phyloP scores from a whole-genome alignment of 1,284 basidiomycete species.

The Afroboletus lepidellus region DNA sequence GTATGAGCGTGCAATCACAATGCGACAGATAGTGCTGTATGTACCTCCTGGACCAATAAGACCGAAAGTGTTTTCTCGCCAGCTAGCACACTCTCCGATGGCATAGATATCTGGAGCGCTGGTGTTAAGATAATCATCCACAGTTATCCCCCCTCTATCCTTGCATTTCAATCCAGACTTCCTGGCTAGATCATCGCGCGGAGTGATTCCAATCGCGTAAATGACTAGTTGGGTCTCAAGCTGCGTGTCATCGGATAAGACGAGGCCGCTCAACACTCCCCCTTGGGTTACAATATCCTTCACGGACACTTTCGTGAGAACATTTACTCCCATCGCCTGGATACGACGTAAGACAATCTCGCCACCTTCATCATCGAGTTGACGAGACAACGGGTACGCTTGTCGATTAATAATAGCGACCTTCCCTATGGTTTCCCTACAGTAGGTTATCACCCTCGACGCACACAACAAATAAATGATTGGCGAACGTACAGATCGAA shows the following conservation, averaged over 20 bases:
- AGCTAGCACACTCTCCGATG: constrained; percentile 75
- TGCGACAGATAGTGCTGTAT: not conserved
- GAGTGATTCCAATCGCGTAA: constrained; percentile 67
- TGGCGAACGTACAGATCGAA: constrained; percentile 12
- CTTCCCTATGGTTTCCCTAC: constrained; percentile 36
- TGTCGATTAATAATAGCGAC: constrained; percentile 63
- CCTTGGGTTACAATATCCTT: constrained; percentile 39
- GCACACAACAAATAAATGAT: not conserved
- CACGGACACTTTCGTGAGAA: constrained; percentile 54
- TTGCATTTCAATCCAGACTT: constrained; percentile 49
- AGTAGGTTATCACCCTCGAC: not conserved
- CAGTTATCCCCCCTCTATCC: constrained; percentile 55
- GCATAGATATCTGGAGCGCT: constrained; percentile 63
- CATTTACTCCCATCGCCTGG: constrained; percentile 62
- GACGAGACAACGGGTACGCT: constrained; percentile 64
- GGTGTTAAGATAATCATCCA: constrained; percentile 59
- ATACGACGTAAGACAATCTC: constrained; percentile 69
- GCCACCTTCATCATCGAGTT: constrained; percentile 69
- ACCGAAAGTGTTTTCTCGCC: constrained; percentile 67
- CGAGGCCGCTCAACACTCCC: constrained; percentile 48
- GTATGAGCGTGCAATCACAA: not conserved
- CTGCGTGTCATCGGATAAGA: constrained; percentile 44
- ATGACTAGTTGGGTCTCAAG: constrained; percentile 54
- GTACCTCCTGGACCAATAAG: constrained; percentile 65
- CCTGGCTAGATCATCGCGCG: constrained; percentile 67